Percentiles rank a stretch among this genome's conserved stretches.
phyloP scores from a whole-genome alignment of 306 rosid species.

The Cucurbita moschata region DNA sequence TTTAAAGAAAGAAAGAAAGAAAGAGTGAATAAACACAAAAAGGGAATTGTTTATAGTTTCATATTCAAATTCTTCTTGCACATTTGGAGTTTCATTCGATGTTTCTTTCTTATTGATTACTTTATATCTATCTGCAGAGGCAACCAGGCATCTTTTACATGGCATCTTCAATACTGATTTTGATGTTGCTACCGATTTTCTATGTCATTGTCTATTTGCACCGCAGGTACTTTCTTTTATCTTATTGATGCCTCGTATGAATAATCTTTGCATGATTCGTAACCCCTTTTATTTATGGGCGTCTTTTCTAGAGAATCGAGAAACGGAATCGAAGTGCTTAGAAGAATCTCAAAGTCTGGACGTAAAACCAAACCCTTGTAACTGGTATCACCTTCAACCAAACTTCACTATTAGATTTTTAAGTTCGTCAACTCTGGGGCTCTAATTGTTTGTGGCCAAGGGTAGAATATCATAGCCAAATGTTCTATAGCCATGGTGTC shows the following conservation, averaged over 20 bases:
- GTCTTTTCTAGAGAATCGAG: slow-evolving; percentile 51
- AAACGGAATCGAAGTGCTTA: slow-evolving; percentile 54
- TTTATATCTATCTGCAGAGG: slow-evolving; percentile 32
- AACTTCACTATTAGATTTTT: background rate
- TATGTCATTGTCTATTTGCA: slow-evolving; percentile 66
- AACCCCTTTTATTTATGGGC: background rate
- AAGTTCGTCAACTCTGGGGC: background rate
- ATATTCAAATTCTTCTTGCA: background rate
- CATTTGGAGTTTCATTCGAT: background rate
- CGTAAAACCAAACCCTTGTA: slow-evolving; percentile 51
- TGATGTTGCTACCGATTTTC: slow-evolving; percentile 89
- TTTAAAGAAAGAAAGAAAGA: background rate
- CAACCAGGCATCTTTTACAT: slow-evolving; percentile 49
- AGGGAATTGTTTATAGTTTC: background rate
- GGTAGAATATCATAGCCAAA: background rate
- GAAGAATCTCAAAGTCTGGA: slow-evolving; percentile 51
- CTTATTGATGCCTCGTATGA: background rate
- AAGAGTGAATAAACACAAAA: background rate
- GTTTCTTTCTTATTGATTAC: background rate
- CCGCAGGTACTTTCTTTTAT: slow-evolving; percentile 42
- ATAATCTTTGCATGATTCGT: slow-evolving; percentile 3
- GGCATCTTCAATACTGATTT: slow-evolving; percentile 57
- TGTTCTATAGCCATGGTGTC: background rate
- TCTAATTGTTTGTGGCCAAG: background rate
- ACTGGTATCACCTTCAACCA: background rate